Base-by-base conservation (phyloP, 495 filamentous ascomycete genomes). In the Hapsidospora chrysogenum region DNA sequence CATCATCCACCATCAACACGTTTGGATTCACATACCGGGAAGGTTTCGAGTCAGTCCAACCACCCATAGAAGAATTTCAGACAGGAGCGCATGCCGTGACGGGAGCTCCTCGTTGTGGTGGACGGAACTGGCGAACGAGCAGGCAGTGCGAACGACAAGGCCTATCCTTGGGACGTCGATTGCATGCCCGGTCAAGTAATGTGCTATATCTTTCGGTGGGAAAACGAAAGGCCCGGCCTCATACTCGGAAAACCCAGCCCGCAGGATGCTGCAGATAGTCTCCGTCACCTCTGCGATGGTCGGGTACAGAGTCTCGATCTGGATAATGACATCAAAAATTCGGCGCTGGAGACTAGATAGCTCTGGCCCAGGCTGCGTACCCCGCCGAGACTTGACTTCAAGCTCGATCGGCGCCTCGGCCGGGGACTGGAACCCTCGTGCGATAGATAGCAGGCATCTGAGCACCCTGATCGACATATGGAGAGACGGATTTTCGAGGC, bases 171-270 rank as follows among this genome's bases (percentile, higher is more conserved):
- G 70, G 17, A 74, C 81, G 11, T 68, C 63, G 8, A 70, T 52
- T 0, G 64, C 63, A 33, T 76, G 70, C 25, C 64, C 63, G 18
- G 70, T 63, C 15, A 93, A 61, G 54, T 85, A 85, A 28, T 79
- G 61, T 16, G 78, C 74, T 0, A 81, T 75, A 29, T 79, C 58
- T 4, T 65, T 59, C 0, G 81, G 70, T 5, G 81, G 63, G 55
- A 95, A 69, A 37, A 87, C 72, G 57, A 95, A 75, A 23, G 84
- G 56, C 0, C 82, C 82, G 2, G 82, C 77, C 9, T 70, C 68
- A 1, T 60, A 68, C 51, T 96, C 89, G 2, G 76, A 76, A 46
- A 81, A 87, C 0, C 86, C 86, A 13, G 76, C 69, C 38, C 76
- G 74, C 36, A 87, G 61, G 20, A 92, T 73, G 40, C 70, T 67